phyloP scores from a whole-genome alignment of 768 basidiomycete species.

The Boletus reticuloceps region DNA sequence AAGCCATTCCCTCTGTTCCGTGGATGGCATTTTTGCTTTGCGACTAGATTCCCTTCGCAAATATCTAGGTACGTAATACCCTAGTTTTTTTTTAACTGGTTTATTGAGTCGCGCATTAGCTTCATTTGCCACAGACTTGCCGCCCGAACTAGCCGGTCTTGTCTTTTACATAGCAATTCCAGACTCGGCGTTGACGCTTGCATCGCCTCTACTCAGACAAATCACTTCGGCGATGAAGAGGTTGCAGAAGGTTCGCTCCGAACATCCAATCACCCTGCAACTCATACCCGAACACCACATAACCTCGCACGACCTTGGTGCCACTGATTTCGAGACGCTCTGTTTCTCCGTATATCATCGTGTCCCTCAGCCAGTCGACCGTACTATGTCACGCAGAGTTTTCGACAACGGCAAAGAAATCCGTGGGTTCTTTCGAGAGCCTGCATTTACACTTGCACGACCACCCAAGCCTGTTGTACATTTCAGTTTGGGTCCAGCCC shows the following conservation, averaged over 20 bases:
- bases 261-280: slow-evolving; percentile 60
- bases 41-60: slow-evolving; percentile 73
- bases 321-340: slow-evolving; percentile 42
- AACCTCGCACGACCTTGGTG: slow-evolving; percentile 30
- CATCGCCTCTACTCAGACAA: slow-evolving; percentile 67
- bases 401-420: slow-evolving; percentile 38
- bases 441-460: slow-evolving; percentile 62
- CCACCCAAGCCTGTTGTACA: slow-evolving; percentile 34
- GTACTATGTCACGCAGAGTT: slow-evolving; percentile 55
- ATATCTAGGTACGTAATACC: slow-evolving; percentile 45
- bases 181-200: slow-evolving; percentile 53
- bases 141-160: slow-evolving; percentile 38
- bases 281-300: slow-evolving; percentile 69
- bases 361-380: slow-evolving; percentile 57
- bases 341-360: slow-evolving; percentile 72
- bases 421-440: slow-evolving; percentile 58
- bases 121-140: slow-evolving; percentile 46
- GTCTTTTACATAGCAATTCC: slow-evolving; percentile 74
- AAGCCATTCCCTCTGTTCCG: slow-evolving; percentile 41
- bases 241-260: slow-evolving; percentile 44
- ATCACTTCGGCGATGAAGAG: slow-evolving; percentile 64
- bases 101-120: slow-evolving; percentile 32
- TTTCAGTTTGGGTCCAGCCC: slow-evolving; percentile 39
- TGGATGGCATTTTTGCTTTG: slow-evolving; percentile 59
- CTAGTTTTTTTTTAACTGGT: background rate